Evolutionary conservation across 371 early-diverging fungal species (phyloP).

Genomic region (Mucor plumbeus): DNA sequence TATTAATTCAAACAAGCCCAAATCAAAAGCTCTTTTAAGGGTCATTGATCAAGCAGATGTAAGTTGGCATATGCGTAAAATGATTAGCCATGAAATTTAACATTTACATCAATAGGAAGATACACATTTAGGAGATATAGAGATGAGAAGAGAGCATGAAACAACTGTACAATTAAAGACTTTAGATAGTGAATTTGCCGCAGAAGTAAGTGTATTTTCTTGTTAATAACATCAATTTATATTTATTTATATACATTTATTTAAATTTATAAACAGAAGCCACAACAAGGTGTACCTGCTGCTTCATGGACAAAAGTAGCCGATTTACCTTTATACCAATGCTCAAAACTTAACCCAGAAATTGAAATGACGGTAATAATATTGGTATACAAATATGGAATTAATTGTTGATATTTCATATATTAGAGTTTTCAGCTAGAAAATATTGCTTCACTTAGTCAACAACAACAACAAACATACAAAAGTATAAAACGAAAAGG

Average conservation of each 20-base stretch:
- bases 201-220: not conserved
- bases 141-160: constrained; percentile 49
- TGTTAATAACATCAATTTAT: not conserved
- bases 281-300: constrained; percentile 33
- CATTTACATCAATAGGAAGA: constrained; percentile 38
- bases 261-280: not conserved
- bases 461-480: constrained; percentile 21
- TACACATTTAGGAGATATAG: constrained; percentile 45
- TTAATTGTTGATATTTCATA: not conserved
- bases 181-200: constrained; percentile 6
- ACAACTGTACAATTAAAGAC: constrained; percentile 37
- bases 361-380: constrained; percentile 50
- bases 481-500: constrained; percentile 51
- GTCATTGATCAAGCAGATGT: constrained; percentile 51
- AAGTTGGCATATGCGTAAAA: not conserved
- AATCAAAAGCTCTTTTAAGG: constrained; percentile 47
- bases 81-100: no score
- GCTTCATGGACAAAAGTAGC: constrained; percentile 46
- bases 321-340: constrained; percentile 39
- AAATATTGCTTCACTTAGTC: constrained; percentile 37
- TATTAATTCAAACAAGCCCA: constrained; percentile 31
- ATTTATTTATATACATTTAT: not conserved
- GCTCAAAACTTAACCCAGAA: constrained; percentile 52
- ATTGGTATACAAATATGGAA: not conserved
- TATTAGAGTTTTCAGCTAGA: constrained; percentile 48